These are phyloP conservation scores for Nidularia pulvinata DNA, from an alignment of 768 basidiomycete species.

Conservation along the genomic window DNA sequence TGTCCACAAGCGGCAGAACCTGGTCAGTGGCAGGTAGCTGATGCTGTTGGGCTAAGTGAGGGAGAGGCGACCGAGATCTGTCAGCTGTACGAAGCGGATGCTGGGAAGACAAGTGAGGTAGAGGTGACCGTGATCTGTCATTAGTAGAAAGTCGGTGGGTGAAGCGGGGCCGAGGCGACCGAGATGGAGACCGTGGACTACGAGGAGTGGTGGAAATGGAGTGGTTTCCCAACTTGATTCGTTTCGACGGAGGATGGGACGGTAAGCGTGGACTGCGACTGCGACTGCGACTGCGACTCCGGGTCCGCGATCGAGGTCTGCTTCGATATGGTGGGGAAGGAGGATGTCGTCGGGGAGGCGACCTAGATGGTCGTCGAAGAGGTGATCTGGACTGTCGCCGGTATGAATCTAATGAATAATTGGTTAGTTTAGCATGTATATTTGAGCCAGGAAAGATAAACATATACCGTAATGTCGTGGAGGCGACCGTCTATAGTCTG, in stretches of 20 bases:
- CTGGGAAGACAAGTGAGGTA: too few species aligned
- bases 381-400: slow-evolving; percentile 7
- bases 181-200: slow-evolving; percentile 10
- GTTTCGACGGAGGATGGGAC: slow-evolving; percentile 13
- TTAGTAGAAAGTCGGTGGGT: slow-evolving; percentile 13
- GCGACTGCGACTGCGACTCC: slow-evolving; percentile 4
- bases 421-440: too few species aligned
- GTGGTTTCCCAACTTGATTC: slow-evolving; percentile 23
- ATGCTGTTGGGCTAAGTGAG: too few species aligned
- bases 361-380: slow-evolving; percentile 18
- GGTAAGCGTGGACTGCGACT: slow-evolving; percentile 16
- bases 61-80: too few species aligned
- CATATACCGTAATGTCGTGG: too few species aligned
- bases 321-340: slow-evolving; percentile 16
- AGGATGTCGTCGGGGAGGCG: slow-evolving; percentile 17
- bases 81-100: too few species aligned
- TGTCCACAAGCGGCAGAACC: too few species aligned
- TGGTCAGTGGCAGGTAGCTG: too few species aligned
- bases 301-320: slow-evolving; percentile 14
- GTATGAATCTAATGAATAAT: background rate
- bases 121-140: background rate
- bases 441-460: too few species aligned
- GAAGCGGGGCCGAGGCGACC: slow-evolving; percentile 7
- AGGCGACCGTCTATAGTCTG: too few species aligned
- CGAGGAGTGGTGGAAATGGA: slow-evolving; percentile 18